Evolutionary conservation across 164 flowering plant genomes (phyloP), one percentile per base, ranked within the genome.

Genomic region (Stephania cephalantha): DNA sequence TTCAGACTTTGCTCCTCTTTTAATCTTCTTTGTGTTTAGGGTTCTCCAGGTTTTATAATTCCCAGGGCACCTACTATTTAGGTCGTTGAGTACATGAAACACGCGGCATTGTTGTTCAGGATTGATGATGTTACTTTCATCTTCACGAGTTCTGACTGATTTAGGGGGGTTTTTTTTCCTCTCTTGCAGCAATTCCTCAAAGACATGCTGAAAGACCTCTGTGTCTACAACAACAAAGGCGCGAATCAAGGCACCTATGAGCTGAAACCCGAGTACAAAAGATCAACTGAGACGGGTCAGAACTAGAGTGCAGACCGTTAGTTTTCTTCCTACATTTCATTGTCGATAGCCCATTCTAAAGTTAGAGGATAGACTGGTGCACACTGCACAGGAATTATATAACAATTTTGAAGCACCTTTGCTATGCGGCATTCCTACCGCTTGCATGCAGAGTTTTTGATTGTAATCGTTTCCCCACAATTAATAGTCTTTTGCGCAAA

Each of bases 141-240:
- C 20, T 52, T 30, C 72, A 2, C 65, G 42, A 35, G 42, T 35
- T 35, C 42, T 35, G 42, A 35, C 42, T 35, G 42, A 35, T 35
- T 35, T 35, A 35, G 42, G 3, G 2, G 42, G 42, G n/a, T n/a
- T 35, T 1, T 58, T 58, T 20, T 71, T 72, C 7, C 22, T 76
- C 8, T 70, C 4, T 52, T 83, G 87, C 88, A 92, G 97, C 97
- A 91, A 92, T 94, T 90, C 74, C 77, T 94, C 77, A 94, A 92
- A 80, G 96, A 94, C 48, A 79, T 92, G 69, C 91, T 94, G 5
- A 92, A 89, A 73, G 89, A 88, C 29, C 91, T 94, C 1, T 92
- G 97, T 70, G 71, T 87, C 69, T 94, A 94, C 91, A 94, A 94
- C 84, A 90, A 90, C 86, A 91, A 87, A 79, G 98, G 98, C 79